Evolutionary conservation across 1,139 yeast genomes (phyloP).

Genomic region (Nematodospora anomalae): DNA sequence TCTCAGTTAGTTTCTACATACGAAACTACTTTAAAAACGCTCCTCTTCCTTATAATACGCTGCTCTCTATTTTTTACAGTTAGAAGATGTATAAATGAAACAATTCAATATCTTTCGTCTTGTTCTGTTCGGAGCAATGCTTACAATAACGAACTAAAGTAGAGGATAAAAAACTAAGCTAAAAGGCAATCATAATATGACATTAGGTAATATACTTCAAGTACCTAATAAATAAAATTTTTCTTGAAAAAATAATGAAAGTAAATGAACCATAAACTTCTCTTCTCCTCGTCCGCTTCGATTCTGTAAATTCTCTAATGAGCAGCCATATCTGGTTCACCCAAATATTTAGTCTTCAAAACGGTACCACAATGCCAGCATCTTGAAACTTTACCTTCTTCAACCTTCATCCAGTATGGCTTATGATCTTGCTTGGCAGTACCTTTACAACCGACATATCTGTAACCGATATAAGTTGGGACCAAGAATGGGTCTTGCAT

Average conservation of each 20-base stretch:
- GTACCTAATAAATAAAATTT: background rate
- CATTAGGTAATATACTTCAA: background rate
- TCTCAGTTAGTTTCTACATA: too few relatives aligned
- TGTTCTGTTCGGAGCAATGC: too few relatives aligned
- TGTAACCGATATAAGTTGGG: slow-evolving; percentile 88
- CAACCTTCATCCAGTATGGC: slow-evolving; percentile 92
- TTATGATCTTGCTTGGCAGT: slow-evolving; percentile 82
- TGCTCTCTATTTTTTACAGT: too few relatives aligned
- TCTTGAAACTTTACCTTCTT: slow-evolving; percentile 81
- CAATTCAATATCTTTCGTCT: too few relatives aligned
- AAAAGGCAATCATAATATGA: background rate
- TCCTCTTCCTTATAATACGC: too few relatives aligned
- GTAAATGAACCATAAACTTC: background rate
- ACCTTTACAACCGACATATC: slow-evolving; percentile 98
- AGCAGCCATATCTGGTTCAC: slow-evolving; percentile 64
- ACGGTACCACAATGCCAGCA: slow-evolving; percentile 99
- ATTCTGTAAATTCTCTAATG: slow-evolving; percentile 44
- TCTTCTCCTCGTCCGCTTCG: too few relatives aligned
- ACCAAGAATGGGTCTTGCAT: slow-evolving; percentile 81
- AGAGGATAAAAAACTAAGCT: background rate
- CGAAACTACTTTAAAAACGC: too few relatives aligned
- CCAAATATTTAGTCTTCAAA: slow-evolving; percentile 84
- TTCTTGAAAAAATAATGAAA: too few relatives aligned
- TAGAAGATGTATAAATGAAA: too few relatives aligned
- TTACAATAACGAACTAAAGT: too few relatives aligned